Evolutionary conservation across 1,284 basidiomycete genomes (phyloP).

Genomic region (Anthracocystis panici-leucophaei): DNA sequence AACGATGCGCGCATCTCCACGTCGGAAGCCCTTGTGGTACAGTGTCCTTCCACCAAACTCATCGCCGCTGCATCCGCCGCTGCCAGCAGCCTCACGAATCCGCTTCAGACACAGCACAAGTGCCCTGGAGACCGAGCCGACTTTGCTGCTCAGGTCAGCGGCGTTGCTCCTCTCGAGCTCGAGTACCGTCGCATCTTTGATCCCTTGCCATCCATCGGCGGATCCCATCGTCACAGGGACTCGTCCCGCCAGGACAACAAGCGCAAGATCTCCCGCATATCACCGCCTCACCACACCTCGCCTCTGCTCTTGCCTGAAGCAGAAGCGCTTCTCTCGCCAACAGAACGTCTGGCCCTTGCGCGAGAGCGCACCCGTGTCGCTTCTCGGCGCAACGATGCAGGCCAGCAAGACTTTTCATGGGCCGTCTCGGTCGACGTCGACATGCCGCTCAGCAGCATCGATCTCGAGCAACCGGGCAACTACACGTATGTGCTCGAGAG

Average conservation of each 20-base stretch:
- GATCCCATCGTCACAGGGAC: constrained; percentile 12
- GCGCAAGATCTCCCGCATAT: constrained; percentile 50
- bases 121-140: constrained; percentile 62
- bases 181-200: constrained; percentile 52
- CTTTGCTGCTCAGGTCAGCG: constrained; percentile 56
- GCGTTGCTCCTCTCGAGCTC: constrained; percentile 62
- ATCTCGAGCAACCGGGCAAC: constrained; percentile 52
- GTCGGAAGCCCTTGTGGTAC: constrained; percentile 60
- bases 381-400: constrained; percentile 26
- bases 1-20: constrained; percentile 57
- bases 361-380: constrained; percentile 40
- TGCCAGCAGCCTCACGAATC: constrained; percentile 1
- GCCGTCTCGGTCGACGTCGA: constrained; percentile 48
- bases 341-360: constrained; percentile 40
- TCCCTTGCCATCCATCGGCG: constrained; percentile 18
- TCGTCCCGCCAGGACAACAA: constrained; percentile 22
- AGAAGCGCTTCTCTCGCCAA: constrained; percentile 36
- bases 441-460: constrained; percentile 59
- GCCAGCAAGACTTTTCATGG: constrained; percentile 50
- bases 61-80: constrained; percentile 16
- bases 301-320: constrained; percentile 46
- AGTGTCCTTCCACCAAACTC: constrained; percentile 62
- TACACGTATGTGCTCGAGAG: constrained; percentile 57
- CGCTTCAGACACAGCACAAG: constrained; percentile 38
- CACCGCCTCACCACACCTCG: constrained; percentile 49